Percentiles rank a stretch among this genome's conserved stretches.
Evolutionary conservation across 805 yeast species (phyloP).

Genomic region (Metschnikowia lochheadii): DNA sequence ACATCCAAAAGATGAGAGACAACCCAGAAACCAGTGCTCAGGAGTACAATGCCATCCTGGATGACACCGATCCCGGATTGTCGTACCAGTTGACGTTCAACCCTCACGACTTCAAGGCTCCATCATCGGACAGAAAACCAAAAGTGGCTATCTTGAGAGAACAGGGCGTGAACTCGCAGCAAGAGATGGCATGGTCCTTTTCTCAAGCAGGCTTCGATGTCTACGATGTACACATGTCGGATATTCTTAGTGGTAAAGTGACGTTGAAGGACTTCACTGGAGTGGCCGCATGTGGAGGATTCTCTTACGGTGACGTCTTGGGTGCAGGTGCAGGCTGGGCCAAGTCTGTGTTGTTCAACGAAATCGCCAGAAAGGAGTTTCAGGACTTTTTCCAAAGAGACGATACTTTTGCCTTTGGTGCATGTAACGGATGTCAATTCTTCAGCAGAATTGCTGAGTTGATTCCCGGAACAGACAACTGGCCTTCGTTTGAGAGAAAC

Average conservation of each 20-base stretch:
- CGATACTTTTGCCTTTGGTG: constrained; percentile 96
- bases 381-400: constrained; percentile 75
- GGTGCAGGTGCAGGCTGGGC: constrained; percentile 99
- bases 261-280: constrained; percentile 81
- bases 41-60: constrained; percentile 70
- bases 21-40: constrained; percentile 88
- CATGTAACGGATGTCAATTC: constrained; percentile 98
- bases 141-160: constrained; percentile 95
- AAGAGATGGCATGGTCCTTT: constrained; percentile 98
- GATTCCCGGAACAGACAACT: constrained; percentile 89
- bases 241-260: constrained; percentile 70
- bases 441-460: constrained; percentile 77
- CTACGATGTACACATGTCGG: constrained; percentile 97
- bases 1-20: constrained; percentile 88
- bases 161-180: constrained; percentile 97
- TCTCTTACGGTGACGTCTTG: constrained; percentile 96
- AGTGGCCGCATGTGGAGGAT: constrained; percentile 97
- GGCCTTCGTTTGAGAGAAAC: constrained; percentile 96
- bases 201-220: constrained; percentile 90
- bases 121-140: constrained; percentile 48
- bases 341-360: constrained; percentile 85
- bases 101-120: constrained; percentile 45
- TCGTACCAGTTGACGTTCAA: constrained; percentile 72
- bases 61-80: constrained; percentile 87
- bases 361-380: constrained; percentile 71